phyloP scores from a whole-genome alignment of 495 filamentous ascomycete genomes.

The Neurospora sp. region DNA sequence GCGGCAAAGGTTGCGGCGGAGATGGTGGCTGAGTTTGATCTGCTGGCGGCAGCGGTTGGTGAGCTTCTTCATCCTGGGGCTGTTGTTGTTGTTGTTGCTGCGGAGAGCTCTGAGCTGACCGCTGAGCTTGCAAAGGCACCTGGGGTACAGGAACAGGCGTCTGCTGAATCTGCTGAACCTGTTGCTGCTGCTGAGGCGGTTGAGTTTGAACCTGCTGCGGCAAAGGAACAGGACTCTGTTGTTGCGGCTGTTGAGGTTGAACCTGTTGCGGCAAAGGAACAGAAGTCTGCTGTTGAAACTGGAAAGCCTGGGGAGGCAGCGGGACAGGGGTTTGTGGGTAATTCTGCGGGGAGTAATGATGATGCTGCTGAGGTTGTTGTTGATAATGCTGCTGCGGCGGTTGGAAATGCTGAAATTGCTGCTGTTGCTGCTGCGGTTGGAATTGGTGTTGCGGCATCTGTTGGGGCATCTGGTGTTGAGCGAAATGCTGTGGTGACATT shows the following conservation, averaged over 20 bases:
- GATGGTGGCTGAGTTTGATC: neutral
- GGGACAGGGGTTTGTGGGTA: neutral
- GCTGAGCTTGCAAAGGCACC: neutral
- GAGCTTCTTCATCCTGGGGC: conserved; percentile 5
- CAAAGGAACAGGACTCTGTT: neutral
- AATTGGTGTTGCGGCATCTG: conserved; percentile 5
- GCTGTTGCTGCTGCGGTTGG: neutral
- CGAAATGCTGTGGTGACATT: neutral
- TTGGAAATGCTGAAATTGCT: neutral
- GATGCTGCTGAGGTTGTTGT: conserved; percentile 2
- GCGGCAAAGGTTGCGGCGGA: neutral
- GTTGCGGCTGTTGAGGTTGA: neutral
- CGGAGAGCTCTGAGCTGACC: neutral
- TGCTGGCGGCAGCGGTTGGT: neutral
- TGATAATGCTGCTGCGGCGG: neutral
- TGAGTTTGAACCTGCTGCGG: conserved; percentile 2
- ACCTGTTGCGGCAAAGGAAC: neutral
- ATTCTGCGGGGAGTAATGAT: neutral
- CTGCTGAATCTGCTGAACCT: neutral
- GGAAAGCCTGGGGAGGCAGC: conserved; percentile 1
- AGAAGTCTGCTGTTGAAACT: neutral
- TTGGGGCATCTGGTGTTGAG: conserved; percentile 1
- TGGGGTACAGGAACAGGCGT: neutral
- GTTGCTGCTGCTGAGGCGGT: conserved; percentile 3
- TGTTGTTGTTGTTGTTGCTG: conserved; percentile 8